phyloP scores from a whole-genome alignment of 139 green algal genomes.

The Chlorella ohadii region DNA sequence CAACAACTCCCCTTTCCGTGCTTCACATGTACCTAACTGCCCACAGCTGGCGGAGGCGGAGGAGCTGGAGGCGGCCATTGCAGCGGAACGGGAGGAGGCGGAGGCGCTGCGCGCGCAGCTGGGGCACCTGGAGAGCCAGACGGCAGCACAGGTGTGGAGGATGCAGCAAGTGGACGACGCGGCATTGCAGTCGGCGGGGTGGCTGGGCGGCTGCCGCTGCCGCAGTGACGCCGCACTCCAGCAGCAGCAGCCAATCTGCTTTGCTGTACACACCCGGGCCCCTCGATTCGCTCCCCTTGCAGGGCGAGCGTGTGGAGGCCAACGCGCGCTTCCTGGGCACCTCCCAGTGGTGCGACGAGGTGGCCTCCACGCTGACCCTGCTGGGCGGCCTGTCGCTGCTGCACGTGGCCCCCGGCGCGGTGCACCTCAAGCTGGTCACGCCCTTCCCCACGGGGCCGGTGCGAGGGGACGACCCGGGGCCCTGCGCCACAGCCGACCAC shows the following conservation, averaged over 20 bases:
- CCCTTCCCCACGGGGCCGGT: slow-evolving; percentile 1
- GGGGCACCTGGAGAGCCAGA: slow-evolving; percentile 27
- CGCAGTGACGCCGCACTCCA: not conserved
- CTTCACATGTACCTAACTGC: no score
- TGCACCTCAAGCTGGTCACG: slow-evolving; percentile 41
- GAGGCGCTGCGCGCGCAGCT: slow-evolving; percentile 30
- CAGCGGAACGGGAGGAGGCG: slow-evolving; percentile 30
- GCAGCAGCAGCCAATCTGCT: no score
- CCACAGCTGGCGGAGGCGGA: slow-evolving; percentile 9
- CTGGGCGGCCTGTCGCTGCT: slow-evolving; percentile 41
- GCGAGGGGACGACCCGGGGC: not conserved
- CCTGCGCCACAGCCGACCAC: slow-evolving; percentile 17
- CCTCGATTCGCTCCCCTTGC: not conserved
- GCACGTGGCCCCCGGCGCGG: not conserved
- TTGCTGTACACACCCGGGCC: no score
- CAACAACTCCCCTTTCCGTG: no score
- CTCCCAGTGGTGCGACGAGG: slow-evolving; percentile 33
- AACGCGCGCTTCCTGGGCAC: slow-evolving; percentile 26
- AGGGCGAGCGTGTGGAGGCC: slow-evolving; percentile 15
- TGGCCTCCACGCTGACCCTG: slow-evolving; percentile 10
- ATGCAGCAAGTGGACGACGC: no score
- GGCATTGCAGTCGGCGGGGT: no score
- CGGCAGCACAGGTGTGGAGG: not conserved
- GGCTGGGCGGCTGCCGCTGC: not conserved
- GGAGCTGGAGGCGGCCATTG: slow-evolving; percentile 40